phyloP scores from a whole-genome alignment of 2,329 filamentous ascomycete species.

The Venturia effusa region DNA sequence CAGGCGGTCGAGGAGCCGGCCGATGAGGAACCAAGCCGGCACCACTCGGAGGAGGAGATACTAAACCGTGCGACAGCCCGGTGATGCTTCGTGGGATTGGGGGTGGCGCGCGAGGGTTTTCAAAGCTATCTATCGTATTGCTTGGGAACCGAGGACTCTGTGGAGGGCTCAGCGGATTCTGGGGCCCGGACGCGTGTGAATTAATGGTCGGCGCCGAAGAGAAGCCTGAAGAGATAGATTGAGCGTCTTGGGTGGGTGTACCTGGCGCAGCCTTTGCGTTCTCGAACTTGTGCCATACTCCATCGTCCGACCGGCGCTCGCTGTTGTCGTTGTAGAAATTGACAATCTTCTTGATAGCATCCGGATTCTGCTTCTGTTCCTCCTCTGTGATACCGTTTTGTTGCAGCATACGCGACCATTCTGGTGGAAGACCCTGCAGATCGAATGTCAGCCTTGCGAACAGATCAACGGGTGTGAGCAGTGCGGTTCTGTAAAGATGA shows the following conservation, averaged over 20 bases:
- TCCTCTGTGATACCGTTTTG: slow-evolving; percentile 94
- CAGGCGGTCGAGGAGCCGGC: slow-evolving; percentile 79
- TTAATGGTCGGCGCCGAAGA: slow-evolving; percentile 15
- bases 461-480: not conserved
- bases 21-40: slow-evolving; percentile 61
- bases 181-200: slow-evolving; percentile 29
- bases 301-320: slow-evolving; percentile 68
- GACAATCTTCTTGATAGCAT: slow-evolving; percentile 91
- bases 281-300: slow-evolving; percentile 92
- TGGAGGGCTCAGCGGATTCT: slow-evolving; percentile 58
- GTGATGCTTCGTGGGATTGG: slow-evolving; percentile 57
- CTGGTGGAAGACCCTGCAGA: slow-evolving; percentile 75
- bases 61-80: slow-evolving; percentile 17
- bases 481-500: not conserved
- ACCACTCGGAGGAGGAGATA: slow-evolving; percentile 32
- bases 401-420: slow-evolving; percentile 93
- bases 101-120: slow-evolving; percentile 88
- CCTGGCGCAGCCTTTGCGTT: slow-evolving; percentile 49
- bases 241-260: slow-evolving; percentile 31
- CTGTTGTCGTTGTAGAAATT: slow-evolving; percentile 95
- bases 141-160: slow-evolving; percentile 79
- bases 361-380: slow-evolving; percentile 89
- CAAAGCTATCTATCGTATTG: slow-evolving; percentile 72
- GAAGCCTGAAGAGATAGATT: slow-evolving; percentile 17
- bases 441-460: slow-evolving; percentile 3